These are phyloP conservation scores for Leucosporidium scottii DNA, from an alignment of 768 basidiomycete genomes.

Conservation along the genomic window DNA sequence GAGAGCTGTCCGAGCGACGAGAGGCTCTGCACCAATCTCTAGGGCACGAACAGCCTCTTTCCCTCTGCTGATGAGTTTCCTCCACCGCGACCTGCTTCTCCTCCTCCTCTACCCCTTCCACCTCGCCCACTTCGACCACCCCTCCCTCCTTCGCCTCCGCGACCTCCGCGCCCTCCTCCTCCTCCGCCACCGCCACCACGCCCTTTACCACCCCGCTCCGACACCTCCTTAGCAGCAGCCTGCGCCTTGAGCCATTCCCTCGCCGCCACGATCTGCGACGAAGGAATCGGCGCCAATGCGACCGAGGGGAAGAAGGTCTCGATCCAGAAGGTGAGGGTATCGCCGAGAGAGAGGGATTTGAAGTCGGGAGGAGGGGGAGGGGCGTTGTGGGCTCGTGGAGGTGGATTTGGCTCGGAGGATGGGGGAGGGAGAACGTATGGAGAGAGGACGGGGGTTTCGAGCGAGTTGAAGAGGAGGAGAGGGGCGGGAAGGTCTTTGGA, in stretches of 20 bases:
- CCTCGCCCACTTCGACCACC: not conserved
- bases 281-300: not conserved
- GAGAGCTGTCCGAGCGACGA: no score
- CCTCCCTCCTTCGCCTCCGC: not conserved
- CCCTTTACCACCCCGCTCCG: not conserved
- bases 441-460: not conserved
- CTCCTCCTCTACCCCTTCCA: not conserved
- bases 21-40: no score
- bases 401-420: not conserved
- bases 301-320: constrained; percentile 14
- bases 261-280: constrained; percentile 3
- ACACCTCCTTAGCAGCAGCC: not conserved
- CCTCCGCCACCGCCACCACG: not conserved
- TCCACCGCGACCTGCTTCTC: not conserved
- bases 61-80: no score
- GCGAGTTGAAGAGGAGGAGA: not conserved
- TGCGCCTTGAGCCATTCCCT: constrained; percentile 9
- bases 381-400: not conserved
- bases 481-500: no score
- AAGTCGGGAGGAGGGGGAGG: constrained; percentile 6
- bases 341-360: constrained; percentile 24
- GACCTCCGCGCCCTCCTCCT: not conserved
- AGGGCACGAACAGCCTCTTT: no score
- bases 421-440: not conserved
- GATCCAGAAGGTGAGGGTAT: constrained; percentile 19